Percentiles rank a stretch among this genome's conserved stretches.
These are phyloP conservation scores for Podaxis pistillaris DNA, from an alignment of 768 basidiomycete species.

Conservation along the genomic window DNA sequence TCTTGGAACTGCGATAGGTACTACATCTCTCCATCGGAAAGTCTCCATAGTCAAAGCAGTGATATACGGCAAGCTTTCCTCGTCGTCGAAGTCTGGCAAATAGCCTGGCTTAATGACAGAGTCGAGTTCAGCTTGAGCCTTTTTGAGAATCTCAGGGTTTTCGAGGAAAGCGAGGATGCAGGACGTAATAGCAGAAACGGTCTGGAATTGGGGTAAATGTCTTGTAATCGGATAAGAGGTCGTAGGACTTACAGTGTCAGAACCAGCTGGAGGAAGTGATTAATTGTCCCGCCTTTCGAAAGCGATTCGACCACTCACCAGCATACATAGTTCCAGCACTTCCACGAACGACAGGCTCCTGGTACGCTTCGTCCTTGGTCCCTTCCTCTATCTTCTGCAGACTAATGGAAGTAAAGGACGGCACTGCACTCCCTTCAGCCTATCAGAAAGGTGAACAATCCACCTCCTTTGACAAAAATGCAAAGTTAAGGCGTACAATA, in stretches of 20 bases:
- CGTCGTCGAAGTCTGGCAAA: conserved; percentile 32
- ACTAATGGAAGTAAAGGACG: conserved; percentile 20
- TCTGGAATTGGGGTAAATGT: background rate
- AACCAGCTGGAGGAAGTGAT: conserved; percentile 15
- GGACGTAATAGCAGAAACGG: conserved; percentile 10
- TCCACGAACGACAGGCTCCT: conserved; percentile 22
- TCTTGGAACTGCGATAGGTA: conserved; percentile 25
- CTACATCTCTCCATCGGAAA: conserved; percentile 26
- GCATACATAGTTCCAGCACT: conserved; percentile 24
- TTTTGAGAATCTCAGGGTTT: conserved; percentile 24
- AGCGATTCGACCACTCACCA: conserved; percentile 10
- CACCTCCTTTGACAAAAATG: background rate
- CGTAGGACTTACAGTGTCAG: conserved; percentile 17
- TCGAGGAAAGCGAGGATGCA: conserved; percentile 15
- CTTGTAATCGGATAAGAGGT: background rate
- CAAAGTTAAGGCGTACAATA: conserved; percentile 25
- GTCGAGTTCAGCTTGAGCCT: conserved; percentile 35
- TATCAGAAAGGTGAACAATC: background rate
- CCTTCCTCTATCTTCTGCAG: conserved; percentile 15
- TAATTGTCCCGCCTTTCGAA: background rate
- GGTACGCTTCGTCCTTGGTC: conserved; percentile 11
- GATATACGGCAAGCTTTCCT: conserved; percentile 27
- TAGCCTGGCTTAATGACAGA: conserved; percentile 27
- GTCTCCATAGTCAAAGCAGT: conserved; percentile 30
- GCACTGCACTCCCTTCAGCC: conserved; percentile 16